Conservation (phyloP, 2,329 filamentous ascomycete genomes). For the Hymenoscyphus linearis region DNA sequence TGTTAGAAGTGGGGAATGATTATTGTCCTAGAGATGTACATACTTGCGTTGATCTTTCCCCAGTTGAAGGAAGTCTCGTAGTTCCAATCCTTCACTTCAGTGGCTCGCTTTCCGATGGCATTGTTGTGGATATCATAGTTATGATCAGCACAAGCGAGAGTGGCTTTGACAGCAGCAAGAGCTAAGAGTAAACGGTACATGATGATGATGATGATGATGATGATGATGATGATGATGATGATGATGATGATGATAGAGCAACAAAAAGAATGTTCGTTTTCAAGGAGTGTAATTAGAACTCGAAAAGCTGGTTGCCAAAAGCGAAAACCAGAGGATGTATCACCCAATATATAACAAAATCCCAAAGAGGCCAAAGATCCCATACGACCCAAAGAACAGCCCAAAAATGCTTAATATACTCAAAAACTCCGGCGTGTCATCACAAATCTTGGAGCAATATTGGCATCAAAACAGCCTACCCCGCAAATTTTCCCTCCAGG, state of each 20-base stretch:
- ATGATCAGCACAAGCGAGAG: slow-evolving; percentile 23
- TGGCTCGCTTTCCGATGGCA: slow-evolving; percentile 11
- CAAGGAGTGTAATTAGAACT: neutral
- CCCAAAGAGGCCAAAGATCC: too few relatives aligned
- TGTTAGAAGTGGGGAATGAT: slow-evolving; percentile 1
- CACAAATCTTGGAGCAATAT: too few relatives aligned
- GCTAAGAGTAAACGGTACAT: slow-evolving; percentile 5
- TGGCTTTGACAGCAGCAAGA: slow-evolving; percentile 9
- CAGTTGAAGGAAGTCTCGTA: slow-evolving; percentile 38
- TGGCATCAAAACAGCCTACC: too few relatives aligned
- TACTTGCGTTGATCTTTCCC: slow-evolving; percentile 34
- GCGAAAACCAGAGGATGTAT: too few relatives aligned
- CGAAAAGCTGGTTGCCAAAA: too few relatives aligned
- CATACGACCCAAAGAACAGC: too few relatives aligned
- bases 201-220: neutral
- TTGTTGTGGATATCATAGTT: slow-evolving; percentile 9
- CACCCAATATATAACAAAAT: too few relatives aligned
- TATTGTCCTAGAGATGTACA: neutral
- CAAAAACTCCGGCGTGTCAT: too few relatives aligned
- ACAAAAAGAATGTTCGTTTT: neutral
- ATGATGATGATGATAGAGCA: neutral
- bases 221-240: neutral
- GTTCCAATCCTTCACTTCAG: slow-evolving; percentile 25
- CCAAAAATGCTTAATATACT: too few relatives aligned
- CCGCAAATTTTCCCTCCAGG: too few relatives aligned